A percentile compares a stretch with the other conserved stretches of the same genome.
phyloP scores from a whole-genome alignment of 306 rosid genomes.

The Luffa acutangula region DNA sequence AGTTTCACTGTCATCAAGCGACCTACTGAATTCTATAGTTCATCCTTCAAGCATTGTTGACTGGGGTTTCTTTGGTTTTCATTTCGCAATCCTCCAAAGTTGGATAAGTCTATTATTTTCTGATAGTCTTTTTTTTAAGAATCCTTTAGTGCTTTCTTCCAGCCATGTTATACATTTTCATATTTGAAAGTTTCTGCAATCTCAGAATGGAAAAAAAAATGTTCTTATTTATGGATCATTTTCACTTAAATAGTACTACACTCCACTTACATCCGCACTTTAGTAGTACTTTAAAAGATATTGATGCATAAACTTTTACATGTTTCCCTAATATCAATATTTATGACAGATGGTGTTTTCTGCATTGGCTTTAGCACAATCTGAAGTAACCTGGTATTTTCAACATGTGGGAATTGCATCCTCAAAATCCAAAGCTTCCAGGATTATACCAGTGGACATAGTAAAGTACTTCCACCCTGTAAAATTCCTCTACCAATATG shows the following conservation, averaged over 20 bases:
- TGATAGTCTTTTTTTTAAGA: neutral
- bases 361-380: conserved; percentile 96
- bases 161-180: neutral
- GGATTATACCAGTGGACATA: conserved; percentile 65
- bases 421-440: conserved; percentile 69
- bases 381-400: conserved; percentile 92
- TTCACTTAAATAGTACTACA: neutral
- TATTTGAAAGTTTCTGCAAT: neutral
- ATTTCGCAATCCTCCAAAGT: neutral
- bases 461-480: conserved; percentile 30
- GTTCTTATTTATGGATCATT: neutral
- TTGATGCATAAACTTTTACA: neutral
- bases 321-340: neutral
- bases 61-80: neutral
- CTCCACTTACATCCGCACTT: neutral
- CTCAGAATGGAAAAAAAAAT: neutral
- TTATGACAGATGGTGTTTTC: conserved; percentile 89
- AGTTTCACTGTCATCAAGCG: too few species aligned
- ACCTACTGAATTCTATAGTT: too few species aligned
- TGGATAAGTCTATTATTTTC: too few species aligned
- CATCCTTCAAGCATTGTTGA: neutral
- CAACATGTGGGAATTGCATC: conserved; percentile 89
- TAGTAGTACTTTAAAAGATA: neutral
- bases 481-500: conserved; percentile 12
- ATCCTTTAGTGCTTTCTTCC: neutral